phyloP scores from a whole-genome alignment of 495 filamentous ascomycete species.

The Endocarpon pusillum region DNA sequence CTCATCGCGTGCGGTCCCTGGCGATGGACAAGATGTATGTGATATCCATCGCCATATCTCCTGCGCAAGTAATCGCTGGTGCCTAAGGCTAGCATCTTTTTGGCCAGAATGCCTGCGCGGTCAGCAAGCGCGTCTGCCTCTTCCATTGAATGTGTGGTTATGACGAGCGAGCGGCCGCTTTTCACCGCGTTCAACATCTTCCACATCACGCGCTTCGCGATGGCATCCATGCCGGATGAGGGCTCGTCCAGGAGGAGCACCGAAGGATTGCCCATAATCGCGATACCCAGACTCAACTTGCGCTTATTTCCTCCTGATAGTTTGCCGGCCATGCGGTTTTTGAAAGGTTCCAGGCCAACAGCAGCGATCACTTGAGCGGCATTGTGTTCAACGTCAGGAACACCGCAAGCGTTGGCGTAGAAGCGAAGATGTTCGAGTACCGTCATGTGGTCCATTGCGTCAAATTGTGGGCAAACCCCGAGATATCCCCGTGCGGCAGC shows the following conservation, averaged over 20 bases:
- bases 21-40: conserved; percentile 44
- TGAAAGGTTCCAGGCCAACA: conserved; percentile 21
- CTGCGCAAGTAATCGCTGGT: conserved; percentile 20
- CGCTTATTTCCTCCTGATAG: conserved; percentile 39
- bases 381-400: conserved; percentile 32
- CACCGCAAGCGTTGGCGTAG: conserved; percentile 37
- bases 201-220: conserved; percentile 34
- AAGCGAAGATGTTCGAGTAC: conserved; percentile 37
- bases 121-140: conserved; percentile 28
- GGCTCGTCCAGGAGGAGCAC: conserved; percentile 35
- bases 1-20: conserved; percentile 50
- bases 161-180: conserved; percentile 21
- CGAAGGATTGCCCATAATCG: conserved; percentile 30
- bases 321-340: conserved; percentile 24
- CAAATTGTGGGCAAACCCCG: conserved; percentile 45
- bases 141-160: conserved; percentile 31
- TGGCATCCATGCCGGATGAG: conserved; percentile 31
- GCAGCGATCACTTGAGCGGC: conserved; percentile 26
- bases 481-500: conserved; percentile 50
- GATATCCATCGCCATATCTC: conserved; percentile 23
- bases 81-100: conserved; percentile 25
- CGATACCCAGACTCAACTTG: conserved; percentile 33
- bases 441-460: conserved; percentile 42
- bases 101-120: conserved; percentile 25
- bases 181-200: conserved; percentile 20